A percentile compares a stretch with the other conserved stretches of the same genome.
phyloP scores from a whole-genome alignment of 208 protist species.

The Leishmania guyanensis region DNA sequence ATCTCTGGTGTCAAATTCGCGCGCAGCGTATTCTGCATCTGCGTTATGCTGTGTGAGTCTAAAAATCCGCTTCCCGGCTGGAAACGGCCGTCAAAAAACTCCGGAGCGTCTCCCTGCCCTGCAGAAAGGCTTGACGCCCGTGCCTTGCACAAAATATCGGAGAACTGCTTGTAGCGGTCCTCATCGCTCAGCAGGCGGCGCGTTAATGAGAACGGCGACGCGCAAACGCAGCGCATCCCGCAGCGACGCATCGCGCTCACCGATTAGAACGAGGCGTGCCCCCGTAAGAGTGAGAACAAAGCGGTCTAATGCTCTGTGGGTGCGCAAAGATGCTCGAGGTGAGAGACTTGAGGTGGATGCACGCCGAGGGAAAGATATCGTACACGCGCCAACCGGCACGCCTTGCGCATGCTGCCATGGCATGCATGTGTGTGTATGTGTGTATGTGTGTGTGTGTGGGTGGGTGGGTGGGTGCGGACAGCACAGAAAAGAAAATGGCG shows the following conservation, averaged over 20 bases:
- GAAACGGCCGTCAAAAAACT: constrained; percentile 86
- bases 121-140: constrained; percentile 14
- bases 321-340: no score
- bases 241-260: constrained; percentile 26
- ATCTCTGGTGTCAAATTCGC: constrained; percentile 83
- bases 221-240: neutral
- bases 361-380: neutral
- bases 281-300: neutral
- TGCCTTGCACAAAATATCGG: constrained; percentile 61
- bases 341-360: neutral
- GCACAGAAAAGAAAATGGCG: neutral
- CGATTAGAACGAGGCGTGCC: neutral
- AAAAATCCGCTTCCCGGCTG: constrained; percentile 53
- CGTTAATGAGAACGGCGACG: neutral
- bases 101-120: constrained; percentile 8
- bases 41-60: constrained; percentile 51
- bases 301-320: neutral
- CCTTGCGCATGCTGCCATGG: neutral
- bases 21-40: constrained; percentile 72
- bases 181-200: constrained; percentile 23
- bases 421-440: neutral
- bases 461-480: neutral
- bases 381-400: neutral
- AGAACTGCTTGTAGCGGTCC: constrained; percentile 59
- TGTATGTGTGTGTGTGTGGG: neutral